Base-by-base conservation (phyloP, 306 rosid species). In the Abrus precatorius region DNA sequence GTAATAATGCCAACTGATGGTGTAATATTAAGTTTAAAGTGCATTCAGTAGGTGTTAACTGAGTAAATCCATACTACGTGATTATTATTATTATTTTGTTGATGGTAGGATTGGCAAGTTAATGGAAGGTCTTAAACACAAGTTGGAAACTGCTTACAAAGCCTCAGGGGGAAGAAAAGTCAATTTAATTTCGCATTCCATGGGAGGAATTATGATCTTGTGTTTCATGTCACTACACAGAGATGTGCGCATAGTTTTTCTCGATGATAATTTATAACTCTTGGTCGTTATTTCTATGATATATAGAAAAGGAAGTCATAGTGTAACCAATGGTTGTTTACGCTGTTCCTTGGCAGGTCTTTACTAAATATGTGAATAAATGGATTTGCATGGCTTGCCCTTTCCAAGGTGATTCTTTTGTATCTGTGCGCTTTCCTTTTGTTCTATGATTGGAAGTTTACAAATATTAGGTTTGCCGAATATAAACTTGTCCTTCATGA, bases 301-400 rank as follows among this genome's bases (percentile, higher is more conserved):
- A 69, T 83, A 67, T 76, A 71, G 70, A 56, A 40, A 55, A 10
- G 63, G 71, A 61, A 81, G 44, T 43, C 53, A 33, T 63, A 77
- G 57, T 29, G 1, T 77, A 75, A 87, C 59, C 56, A 12, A 60
- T 41, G 13, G 67, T 77, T 65, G 75, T 82, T 70, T 84, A 73
- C 68, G 48, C 78, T 72, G 60, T 85, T 83, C 68, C 38, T 84
- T 52, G 86, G 83, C 97, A 95, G 99, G 86, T 77, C 33, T 93
- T 93, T 84, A 69, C 90, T 29, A 95, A 91, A 85, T 93, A 91
- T 82, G 98, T 95, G 84, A 86, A 87, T 60, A 93, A 89, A 86
- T 95, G 99, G 99, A 93, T 93, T 75, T 71, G 86, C 88, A 83
- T 95, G 64, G 97, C 97, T 43, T 93, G 97, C 87, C 99, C 99